Conservation (phyloP, 352 stramenopile genomes). For the Globisporangium middletonii region DNA sequence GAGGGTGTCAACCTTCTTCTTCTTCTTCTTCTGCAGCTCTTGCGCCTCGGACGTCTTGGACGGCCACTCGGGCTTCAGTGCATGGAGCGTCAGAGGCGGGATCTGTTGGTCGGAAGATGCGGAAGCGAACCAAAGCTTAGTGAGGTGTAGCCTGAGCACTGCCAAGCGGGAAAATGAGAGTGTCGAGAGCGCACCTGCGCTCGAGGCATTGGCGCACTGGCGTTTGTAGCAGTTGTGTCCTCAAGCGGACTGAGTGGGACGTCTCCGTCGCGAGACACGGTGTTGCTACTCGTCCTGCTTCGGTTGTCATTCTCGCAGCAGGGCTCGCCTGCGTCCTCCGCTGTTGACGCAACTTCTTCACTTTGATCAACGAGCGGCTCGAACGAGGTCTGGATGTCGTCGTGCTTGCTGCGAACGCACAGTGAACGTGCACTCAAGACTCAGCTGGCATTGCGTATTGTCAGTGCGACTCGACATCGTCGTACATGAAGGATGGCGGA, state of each 20-base stretch:
- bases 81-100: not conserved
- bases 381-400: conserved; percentile 11
- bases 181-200: too few species aligned
- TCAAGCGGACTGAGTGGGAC: too few species aligned
- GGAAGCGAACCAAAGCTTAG: not conserved
- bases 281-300: too few species aligned
- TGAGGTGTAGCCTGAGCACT: too few species aligned
- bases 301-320: not conserved
- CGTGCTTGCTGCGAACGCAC: conserved; percentile 4
- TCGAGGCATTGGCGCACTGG: too few species aligned
- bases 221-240: too few species aligned
- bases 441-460: not conserved
- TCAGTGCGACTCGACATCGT: not conserved
- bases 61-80: not conserved
- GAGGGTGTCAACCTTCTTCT: too few species aligned
- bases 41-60: not conserved
- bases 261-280: too few species aligned
- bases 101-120: not conserved
- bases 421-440: not conserved
- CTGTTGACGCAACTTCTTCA: not conserved
- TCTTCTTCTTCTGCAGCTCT: not conserved
- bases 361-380: not conserved
- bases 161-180: too few species aligned
- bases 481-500: conserved; percentile 11
- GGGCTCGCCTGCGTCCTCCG: not conserved